A percentile compares a stretch with the other conserved stretches of the same genome.
phyloP scores from a whole-genome alignment of 2,329 filamentous ascomycete genomes.

The Claviceps spartinae region DNA sequence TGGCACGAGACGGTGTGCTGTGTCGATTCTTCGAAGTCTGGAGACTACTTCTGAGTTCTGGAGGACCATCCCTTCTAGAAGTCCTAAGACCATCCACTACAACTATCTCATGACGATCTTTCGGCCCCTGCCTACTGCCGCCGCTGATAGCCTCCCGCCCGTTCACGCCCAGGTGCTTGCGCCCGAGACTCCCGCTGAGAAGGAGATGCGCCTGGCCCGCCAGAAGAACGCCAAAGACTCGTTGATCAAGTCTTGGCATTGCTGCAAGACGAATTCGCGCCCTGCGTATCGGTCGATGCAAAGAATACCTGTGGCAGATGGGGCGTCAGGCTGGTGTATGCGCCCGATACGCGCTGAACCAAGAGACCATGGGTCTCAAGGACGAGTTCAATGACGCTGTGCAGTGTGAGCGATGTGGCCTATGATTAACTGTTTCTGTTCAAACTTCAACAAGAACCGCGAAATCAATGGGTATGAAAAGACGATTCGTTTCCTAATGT shows the following conservation, averaged over 20 bases:
- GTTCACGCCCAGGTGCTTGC: constrained; percentile 7
- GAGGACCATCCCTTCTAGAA: too few relatives aligned
- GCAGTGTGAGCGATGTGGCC: constrained; percentile 23
- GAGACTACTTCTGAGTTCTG: too few relatives aligned
- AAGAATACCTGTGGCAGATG: constrained; percentile 39
- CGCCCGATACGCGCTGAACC: constrained; percentile 41
- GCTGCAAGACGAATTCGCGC: constrained; percentile 37
- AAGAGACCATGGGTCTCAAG: constrained; percentile 41
- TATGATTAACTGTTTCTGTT: constrained; percentile 35
- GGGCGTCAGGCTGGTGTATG: constrained; percentile 46
- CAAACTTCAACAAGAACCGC: constrained; percentile 18
- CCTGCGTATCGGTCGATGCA: constrained; percentile 28
- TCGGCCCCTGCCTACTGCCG: constrained; percentile 6
- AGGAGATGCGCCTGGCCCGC: constrained; percentile 19
- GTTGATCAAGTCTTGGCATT: constrained; percentile 36
- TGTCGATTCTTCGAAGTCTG: too few relatives aligned
- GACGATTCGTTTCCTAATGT: constrained; percentile 30
- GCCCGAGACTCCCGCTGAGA: constrained; percentile 8
- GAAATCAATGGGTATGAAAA: constrained; percentile 41
- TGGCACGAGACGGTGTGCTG: too few relatives aligned
- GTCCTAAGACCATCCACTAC: constrained; percentile 6
- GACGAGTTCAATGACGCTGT: constrained; percentile 43
- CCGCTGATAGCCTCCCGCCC: constrained; percentile 2
- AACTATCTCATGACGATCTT: constrained; percentile 8
- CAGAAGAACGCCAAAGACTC: constrained; percentile 26